A percentile compares a stretch with the other conserved stretches of the same genome.
These are phyloP conservation scores for Prunella vulgaris DNA, from an alignment of 257 asterid genomes.

Conservation along the genomic window DNA sequence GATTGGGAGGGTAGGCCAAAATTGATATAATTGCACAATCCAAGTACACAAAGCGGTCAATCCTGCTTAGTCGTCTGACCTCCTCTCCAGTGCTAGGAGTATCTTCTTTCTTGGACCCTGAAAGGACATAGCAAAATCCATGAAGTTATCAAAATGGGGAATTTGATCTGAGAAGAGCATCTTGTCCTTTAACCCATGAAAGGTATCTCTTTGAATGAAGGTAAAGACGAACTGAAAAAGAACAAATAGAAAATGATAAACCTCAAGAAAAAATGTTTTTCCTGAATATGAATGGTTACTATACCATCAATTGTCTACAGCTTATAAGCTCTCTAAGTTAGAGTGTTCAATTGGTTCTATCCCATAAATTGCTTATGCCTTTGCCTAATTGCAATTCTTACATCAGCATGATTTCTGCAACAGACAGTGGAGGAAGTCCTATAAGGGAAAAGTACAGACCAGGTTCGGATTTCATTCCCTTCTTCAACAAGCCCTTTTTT, in stretches of 20 bases:
- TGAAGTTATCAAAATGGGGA: not conserved
- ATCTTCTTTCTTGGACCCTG: constrained; percentile 99
- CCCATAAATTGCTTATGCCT: not conserved
- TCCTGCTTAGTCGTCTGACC: constrained; percentile 27
- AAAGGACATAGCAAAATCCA: constrained; percentile 23
- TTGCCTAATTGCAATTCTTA: not conserved
- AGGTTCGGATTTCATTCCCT: not conserved
- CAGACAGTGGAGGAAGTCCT: not conserved
- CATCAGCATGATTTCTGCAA: not conserved
- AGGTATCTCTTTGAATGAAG: not conserved
- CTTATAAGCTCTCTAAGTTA: not conserved
- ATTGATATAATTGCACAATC: constrained; percentile 20
- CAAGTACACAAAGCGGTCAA: constrained; percentile 13
- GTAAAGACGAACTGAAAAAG: not conserved
- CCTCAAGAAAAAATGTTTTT: not conserved
- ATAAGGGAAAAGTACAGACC: not conserved
- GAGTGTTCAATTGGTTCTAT: not conserved
- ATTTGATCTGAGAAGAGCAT: not conserved
- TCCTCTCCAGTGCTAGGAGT: constrained; percentile 76
- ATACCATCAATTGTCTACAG: not conserved
- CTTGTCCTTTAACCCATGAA: not conserved
- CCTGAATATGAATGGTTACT: not conserved
- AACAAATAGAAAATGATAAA: not conserved
- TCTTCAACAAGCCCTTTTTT: not conserved
- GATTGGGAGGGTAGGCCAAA: constrained; percentile 12